These are phyloP conservation scores for Zasmidium citrigriseum DNA, from an alignment of 2,329 filamentous ascomycete species.

Conservation along the genomic window DNA sequence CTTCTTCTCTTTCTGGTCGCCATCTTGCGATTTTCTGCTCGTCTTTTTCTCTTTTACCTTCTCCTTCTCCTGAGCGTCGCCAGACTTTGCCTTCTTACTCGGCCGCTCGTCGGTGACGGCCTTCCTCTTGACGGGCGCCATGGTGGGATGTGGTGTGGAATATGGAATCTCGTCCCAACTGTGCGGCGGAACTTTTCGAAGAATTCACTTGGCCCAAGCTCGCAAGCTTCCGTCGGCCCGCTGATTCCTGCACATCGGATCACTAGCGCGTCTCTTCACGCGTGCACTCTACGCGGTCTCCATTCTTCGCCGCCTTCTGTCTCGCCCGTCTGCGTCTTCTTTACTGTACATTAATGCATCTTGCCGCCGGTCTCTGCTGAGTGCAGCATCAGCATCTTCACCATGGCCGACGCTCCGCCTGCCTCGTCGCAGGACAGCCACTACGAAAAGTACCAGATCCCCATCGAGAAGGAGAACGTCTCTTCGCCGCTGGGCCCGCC, in stretches of 20 bases:
- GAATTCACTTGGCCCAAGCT: background rate
- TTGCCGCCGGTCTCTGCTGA: background rate
- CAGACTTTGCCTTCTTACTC: conserved; percentile 35
- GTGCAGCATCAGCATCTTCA: background rate
- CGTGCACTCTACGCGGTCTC: conserved; percentile 3
- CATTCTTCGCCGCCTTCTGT: background rate
- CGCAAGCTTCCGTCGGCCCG: background rate
- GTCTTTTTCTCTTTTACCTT: conserved; percentile 18
- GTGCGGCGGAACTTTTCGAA: conserved; percentile 4
- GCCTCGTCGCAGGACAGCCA: conserved; percentile 36
- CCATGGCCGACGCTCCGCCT: conserved; percentile 31
- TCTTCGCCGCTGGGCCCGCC: conserved; percentile 29
- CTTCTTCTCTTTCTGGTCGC: conserved; percentile 26
- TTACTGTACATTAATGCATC: conserved; percentile 1
- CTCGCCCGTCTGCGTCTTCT: conserved; percentile 2
- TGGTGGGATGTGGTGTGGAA: conserved; percentile 23
- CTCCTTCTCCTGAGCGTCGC: conserved; percentile 26
- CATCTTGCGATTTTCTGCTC: conserved; percentile 4
- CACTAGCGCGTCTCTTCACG: conserved; percentile 3
- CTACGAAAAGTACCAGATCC: conserved; percentile 30
- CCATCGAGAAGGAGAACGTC: conserved; percentile 35
- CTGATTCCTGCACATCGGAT: background rate
- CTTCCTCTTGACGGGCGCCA: conserved; percentile 51
- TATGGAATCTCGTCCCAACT: conserved; percentile 1
- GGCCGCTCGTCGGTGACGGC: conserved; percentile 41